Base-by-base conservation (phyloP, 805 yeast genomes). In the Suhomyces kilbournensis region DNA sequence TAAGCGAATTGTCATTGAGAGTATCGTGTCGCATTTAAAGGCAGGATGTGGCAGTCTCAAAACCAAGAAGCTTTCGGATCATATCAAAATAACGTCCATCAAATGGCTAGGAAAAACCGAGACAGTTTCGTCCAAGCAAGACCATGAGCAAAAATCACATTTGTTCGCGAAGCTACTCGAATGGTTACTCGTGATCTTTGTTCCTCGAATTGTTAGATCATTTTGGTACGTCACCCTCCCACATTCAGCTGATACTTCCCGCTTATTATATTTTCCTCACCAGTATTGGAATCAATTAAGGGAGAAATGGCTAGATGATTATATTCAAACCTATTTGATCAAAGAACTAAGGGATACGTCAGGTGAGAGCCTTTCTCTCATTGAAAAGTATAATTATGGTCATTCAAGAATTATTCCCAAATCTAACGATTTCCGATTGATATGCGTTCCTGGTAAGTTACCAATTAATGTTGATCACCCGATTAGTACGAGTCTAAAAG, bases 221-320 rank as follows among this genome's bases (percentile, higher is more conserved):
- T 82, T 80, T 60, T 91, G 90, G 70, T 85, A 88, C 61, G 84
- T 86, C 4, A 85, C 94, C 0, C 87, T 84, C 46, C 51, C 63
- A 1, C 47, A 62, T 2, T 44, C 54, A 12, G n/a, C 47, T 3
- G 44, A 25, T 6, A 66, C 73, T 1, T 81, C 8, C 72, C 50
- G 68, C 3, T 53, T 81, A 0, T 49, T 74, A 0, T 88, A 73
- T 61, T 88, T 79, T 59, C 75, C 85, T 15, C 90, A 84, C 50
- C 72, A 69, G 22, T 66, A 71, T 1, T 90, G 96, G 96, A 61
- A 57, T 8, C 43, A 44, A 34, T 66, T 79, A 15, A 70, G 81
- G 2, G 58, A 59, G 10, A 66, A 67, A 0, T 86, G 78, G 71
- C 62, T 76, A 49, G 60, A 65, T 3, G 56, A 52, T 12, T 87